Evolutionary conservation across 2,329 filamentous ascomycete species (phyloP).

Genomic region (Ophiostoma populinum): DNA sequence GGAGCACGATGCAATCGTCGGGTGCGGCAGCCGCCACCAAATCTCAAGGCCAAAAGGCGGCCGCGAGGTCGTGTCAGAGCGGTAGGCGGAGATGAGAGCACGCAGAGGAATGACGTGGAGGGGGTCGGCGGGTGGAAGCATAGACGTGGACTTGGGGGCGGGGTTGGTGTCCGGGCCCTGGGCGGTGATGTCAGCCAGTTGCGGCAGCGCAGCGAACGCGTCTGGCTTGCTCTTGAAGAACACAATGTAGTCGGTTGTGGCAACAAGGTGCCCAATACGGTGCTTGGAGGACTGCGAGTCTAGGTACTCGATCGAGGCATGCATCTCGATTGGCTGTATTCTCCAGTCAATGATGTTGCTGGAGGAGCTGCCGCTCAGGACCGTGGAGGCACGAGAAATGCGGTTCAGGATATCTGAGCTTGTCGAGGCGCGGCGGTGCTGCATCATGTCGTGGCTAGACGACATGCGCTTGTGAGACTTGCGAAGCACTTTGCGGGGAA

Average conservation of each 20-base stretch:
- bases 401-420: slow-evolving; percentile 16
- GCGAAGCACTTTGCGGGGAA: slow-evolving; percentile 11
- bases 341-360: slow-evolving; percentile 18
- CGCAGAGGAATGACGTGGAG: slow-evolving; percentile 29
- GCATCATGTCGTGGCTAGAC: slow-evolving; percentile 9
- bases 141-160: slow-evolving; percentile 7
- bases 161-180: slow-evolving; percentile 11
- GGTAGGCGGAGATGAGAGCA: slow-evolving; percentile 33
- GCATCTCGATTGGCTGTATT: slow-evolving; percentile 17
- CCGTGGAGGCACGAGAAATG: slow-evolving; percentile 14
- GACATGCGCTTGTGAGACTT: slow-evolving; percentile 11
- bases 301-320: slow-evolving; percentile 26
- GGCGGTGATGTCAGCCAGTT: slow-evolving; percentile 17
- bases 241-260: slow-evolving; percentile 32
- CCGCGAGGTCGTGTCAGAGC: slow-evolving; percentile 27
- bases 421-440: slow-evolving; percentile 15
- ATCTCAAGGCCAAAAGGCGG: slow-evolving; percentile 35
- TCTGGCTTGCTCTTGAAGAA: slow-evolving; percentile 31
- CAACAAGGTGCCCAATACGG: slow-evolving; percentile 33
- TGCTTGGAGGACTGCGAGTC: slow-evolving; percentile 23
- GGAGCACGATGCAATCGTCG: slow-evolving; percentile 27
- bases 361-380: slow-evolving; percentile 14
- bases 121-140: slow-evolving; percentile 15
- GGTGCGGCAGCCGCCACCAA: slow-evolving; percentile 34
- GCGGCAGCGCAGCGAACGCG: slow-evolving; percentile 26